Evolutionary conservation across 2,329 filamentous ascomycete species (phyloP), one percentile per base, ranked within the genome.

Genomic region (Microsporum ferrugineum): DNA sequence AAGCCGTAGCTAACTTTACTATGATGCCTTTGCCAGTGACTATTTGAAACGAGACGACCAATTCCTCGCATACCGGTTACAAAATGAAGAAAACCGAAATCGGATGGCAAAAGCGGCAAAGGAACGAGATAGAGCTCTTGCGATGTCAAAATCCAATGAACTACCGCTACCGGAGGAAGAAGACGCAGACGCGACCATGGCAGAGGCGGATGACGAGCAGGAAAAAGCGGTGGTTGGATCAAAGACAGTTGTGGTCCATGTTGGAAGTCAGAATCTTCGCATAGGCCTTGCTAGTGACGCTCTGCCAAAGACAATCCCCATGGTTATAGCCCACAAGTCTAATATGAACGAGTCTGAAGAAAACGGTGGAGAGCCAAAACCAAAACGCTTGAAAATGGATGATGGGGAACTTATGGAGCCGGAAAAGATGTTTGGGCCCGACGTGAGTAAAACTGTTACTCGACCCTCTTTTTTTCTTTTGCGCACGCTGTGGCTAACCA

Each of bases 11-110:
- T 45, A 23, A 45, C 27, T 51, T 5, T 36, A 38, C 53, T 38
- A 27, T 23, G 27, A 27, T 58, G 56, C 59, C 58, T 33, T 57
- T 59, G 62, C 53, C 67, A 96, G 91, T 63, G 94, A 99, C 72
- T 99, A 96, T 69, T 88, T 99, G 77, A 99, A 99, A 79, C 88
- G 92, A 70, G 94, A 99, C 78, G 94, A 97, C 69, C 94, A 99
- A 77, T 86, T 95, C 63, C 84, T 99, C 38, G 90, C 92, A 10
- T 84, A 92, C 61, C 86, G 94, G 69, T 82, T 95, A 14, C 90
- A 95, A 69, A 88, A 86, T 74, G 94, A 99, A 73, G 90, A 92
- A 67, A 87, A 85, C 58, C 83, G 90, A 66, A 91, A 94, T 65
- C 84, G 85, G 63, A 87, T 96, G 73, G 86, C 94, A 39, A 89